These are phyloP conservation scores for Vanrija pseudolonga DNA, from an alignment of 1,284 basidiomycete species.

Conservation along the genomic window DNA sequence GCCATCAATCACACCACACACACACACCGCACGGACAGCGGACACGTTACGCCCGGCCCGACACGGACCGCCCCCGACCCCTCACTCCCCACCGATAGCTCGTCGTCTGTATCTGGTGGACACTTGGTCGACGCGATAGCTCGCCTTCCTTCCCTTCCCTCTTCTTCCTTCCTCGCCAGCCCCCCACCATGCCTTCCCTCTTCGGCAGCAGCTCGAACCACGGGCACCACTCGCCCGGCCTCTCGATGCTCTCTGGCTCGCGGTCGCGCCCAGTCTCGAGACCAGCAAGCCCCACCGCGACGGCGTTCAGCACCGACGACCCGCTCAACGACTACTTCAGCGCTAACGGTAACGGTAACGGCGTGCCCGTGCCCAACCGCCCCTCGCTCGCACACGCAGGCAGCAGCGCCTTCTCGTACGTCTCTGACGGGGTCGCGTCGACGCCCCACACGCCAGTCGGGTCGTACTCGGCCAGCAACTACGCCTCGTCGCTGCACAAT, in stretches of 20 bases:
- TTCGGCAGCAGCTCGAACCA: neutral
- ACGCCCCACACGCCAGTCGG: neutral
- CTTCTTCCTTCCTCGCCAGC: neutral
- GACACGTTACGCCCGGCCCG: too few species aligned
- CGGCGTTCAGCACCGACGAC: slow-evolving; percentile 12
- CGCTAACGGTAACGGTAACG: neutral
- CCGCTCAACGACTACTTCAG: slow-evolving; percentile 24
- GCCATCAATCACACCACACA: too few species aligned
- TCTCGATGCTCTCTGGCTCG: slow-evolving; percentile 18
- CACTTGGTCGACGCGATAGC: too few species aligned
- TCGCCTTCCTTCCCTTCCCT: neutral
- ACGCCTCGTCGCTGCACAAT: neutral
- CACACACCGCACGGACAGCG: too few species aligned
- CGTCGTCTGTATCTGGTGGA: too few species aligned
- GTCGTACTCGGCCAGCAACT: too few species aligned
- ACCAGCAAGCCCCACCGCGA: slow-evolving; percentile 1
- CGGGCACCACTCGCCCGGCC: slow-evolving; percentile 7
- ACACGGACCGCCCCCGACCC: too few species aligned
- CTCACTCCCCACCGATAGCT: too few species aligned
- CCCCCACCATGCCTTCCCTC: neutral
- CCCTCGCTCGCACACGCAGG: neutral
- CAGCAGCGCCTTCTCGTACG: neutral
- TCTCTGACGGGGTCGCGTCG: neutral
- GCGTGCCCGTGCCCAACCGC: slow-evolving; percentile 1
- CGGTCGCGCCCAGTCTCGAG: slow-evolving; percentile 12